Evolutionary conservation across 1,139 yeast species (phyloP), one percentile per base, ranked within the genome.

Genomic region (Kodamaea alishanica): DNA sequence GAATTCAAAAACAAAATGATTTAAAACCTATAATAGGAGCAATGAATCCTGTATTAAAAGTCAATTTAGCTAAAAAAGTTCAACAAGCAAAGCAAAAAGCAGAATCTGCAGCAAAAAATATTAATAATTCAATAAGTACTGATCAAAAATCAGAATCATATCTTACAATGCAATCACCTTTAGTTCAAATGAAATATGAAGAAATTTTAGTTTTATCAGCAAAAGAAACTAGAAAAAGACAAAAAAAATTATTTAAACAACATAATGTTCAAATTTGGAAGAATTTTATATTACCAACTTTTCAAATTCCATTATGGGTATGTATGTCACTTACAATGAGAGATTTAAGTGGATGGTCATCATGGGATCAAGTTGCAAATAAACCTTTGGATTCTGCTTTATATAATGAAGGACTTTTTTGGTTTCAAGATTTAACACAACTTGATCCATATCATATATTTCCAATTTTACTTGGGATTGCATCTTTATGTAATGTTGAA

Each of bases 301-400:
- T 85, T 20, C 97, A 90, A 56, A 71, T 90, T 24, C 97, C 97
- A 0, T 60, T 89, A n/a, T 90, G 96, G 95, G 71, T 88, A 3
- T 70, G 82, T 2, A 71, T 88, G 73, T 83, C 94, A 7, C 66
- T 83, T 50, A 81, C 90, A 1, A 76, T 89, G 54, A 72, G 97
- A 47, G 77, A 82, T 38, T 65, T 87, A 50, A 81, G 89, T 35
- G 94, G 92, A 0, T 83, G 89, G 86, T 63, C 77, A 8, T 68
- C 74, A 11, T 70, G 77, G 64, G 75, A 73, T 34, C 67, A 71
- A 28, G 35, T 65, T 20, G 56, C 70, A 8, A 70, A 67, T 40
- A 66, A 63, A 34, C 79, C 84, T 0, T 50, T 83, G 25, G 90
- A 82, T 49, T 68, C 75, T 23, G 58, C 73, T 0, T 62, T 84